Conservation (phyloP, 78 protist species). For the Creolimax fragrantissima region DNA sequence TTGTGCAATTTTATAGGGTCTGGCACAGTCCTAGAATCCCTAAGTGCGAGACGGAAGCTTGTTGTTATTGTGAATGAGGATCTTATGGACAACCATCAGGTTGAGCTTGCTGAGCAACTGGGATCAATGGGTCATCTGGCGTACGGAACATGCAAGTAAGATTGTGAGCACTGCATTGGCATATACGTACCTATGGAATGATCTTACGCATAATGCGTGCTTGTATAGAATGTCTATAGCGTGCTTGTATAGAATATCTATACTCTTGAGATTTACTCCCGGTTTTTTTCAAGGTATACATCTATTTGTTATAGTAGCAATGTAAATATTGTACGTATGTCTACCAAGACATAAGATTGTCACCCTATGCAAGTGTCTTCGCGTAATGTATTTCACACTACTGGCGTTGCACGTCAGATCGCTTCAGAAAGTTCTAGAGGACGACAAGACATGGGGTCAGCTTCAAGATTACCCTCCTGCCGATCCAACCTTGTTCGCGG, state of each 20-base stretch:
- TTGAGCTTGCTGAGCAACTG: slow-evolving; percentile 31
- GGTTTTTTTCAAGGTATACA: too few relatives aligned
- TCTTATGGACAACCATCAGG: slow-evolving; percentile 61
- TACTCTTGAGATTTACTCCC: too few relatives aligned
- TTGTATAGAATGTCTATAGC: not conserved
- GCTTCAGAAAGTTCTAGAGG: not conserved
- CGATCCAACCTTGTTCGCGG: not conserved
- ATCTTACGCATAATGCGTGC: not conserved
- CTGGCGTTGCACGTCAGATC: too few relatives aligned
- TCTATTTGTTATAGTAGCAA: too few relatives aligned
- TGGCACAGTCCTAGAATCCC: slow-evolving; percentile 47
- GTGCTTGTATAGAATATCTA: too few relatives aligned
- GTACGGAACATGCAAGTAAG: not conserved
- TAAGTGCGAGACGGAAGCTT: not conserved
- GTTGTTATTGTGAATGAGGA: slow-evolving; percentile 52
- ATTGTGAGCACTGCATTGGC: too few relatives aligned
- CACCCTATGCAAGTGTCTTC: too few relatives aligned
- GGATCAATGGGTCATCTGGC: not conserved
- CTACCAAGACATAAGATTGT: too few relatives aligned
- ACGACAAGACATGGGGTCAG: not conserved
- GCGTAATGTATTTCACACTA: too few relatives aligned
- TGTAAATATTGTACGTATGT: too few relatives aligned
- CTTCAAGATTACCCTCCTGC: not conserved
- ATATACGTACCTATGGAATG: not conserved
- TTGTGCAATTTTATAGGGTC: slow-evolving; percentile 29